Evolutionary conservation across 2,329 filamentous ascomycete genomes (phyloP).

Genomic region (Ophiocordyceps camponoti-floridani): DNA sequence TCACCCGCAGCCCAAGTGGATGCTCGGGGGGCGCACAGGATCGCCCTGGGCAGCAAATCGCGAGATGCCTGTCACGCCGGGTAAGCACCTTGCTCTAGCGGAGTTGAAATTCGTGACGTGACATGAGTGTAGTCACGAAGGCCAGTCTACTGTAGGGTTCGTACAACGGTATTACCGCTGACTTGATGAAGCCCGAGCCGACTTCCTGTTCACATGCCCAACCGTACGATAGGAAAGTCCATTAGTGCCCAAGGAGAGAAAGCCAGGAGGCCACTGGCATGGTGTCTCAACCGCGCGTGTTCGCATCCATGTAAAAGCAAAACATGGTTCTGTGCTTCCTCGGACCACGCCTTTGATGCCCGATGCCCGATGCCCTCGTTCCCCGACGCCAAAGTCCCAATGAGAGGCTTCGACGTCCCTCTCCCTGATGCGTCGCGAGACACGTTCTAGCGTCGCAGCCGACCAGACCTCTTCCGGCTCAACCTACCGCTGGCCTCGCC

Average conservation of each 20-base stretch:
- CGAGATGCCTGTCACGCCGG: neutral
- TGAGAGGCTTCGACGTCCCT: neutral
- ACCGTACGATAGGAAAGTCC: neutral
- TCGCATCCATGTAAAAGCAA: neutral
- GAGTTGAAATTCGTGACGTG: neutral
- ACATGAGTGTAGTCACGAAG: neutral
- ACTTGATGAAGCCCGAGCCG: neutral
- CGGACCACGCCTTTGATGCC: neutral
- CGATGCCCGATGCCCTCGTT: constrained; percentile 1
- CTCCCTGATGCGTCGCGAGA: neutral
- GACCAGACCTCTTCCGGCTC: neutral
- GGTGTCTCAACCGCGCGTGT: neutral
- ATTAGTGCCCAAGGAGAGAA: neutral
- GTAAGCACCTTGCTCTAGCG: neutral
- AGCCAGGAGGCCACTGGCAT: neutral
- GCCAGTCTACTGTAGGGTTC: neutral
- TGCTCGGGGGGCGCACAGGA: neutral
- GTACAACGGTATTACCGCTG: neutral
- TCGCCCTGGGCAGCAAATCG: neutral
- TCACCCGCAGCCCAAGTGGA: neutral
- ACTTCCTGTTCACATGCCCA: constrained; percentile 1
- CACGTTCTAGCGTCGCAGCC: neutral
- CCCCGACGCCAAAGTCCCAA: neutral
- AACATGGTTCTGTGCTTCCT: neutral
- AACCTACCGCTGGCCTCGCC: neutral